phyloP scores from a whole-genome alignment of 2,329 filamentous ascomycete genomes.

The Scytalidium lignicola region DNA sequence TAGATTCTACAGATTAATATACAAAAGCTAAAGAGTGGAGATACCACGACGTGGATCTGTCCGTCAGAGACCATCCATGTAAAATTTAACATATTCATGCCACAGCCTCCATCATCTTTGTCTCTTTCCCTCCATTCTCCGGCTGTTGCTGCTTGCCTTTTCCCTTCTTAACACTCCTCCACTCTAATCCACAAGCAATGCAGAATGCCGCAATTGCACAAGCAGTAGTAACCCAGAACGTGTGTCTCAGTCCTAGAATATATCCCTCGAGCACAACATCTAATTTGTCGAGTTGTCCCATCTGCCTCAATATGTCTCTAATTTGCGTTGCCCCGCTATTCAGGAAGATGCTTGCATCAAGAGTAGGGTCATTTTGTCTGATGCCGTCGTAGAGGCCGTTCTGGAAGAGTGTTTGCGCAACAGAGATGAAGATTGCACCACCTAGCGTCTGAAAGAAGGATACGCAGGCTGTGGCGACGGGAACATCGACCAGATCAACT shows the following conservation, averaged over 20 bases:
- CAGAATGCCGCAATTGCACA: conserved; percentile 43
- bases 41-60: too few species aligned
- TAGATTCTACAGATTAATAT: too few species aligned
- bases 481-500: conserved; percentile 41
- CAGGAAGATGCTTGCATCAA: conserved; percentile 45
- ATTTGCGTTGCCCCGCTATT: conserved; percentile 49
- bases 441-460: conserved; percentile 62
- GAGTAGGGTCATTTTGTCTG: conserved; percentile 33
- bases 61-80: too few species aligned
- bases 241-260: conserved; percentile 47
- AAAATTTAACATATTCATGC: too few species aligned
- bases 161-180: conserved; percentile 48
- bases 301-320: conserved; percentile 34
- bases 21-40: too few species aligned
- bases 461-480: conserved; percentile 45
- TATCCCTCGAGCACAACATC: conserved; percentile 46
- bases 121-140: not conserved
- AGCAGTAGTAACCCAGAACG: conserved; percentile 47
- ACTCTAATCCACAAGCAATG: conserved; percentile 38
- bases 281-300: conserved; percentile 37
- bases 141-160: conserved; percentile 3
- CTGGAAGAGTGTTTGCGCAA: conserved; percentile 63
- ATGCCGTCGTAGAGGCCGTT: conserved; percentile 55
- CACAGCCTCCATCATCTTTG: too few species aligned
- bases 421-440: conserved; percentile 59